phyloP scores from a whole-genome alignment of 1,139 yeast genomes.

The Zygotorulaspora mrakii region DNA sequence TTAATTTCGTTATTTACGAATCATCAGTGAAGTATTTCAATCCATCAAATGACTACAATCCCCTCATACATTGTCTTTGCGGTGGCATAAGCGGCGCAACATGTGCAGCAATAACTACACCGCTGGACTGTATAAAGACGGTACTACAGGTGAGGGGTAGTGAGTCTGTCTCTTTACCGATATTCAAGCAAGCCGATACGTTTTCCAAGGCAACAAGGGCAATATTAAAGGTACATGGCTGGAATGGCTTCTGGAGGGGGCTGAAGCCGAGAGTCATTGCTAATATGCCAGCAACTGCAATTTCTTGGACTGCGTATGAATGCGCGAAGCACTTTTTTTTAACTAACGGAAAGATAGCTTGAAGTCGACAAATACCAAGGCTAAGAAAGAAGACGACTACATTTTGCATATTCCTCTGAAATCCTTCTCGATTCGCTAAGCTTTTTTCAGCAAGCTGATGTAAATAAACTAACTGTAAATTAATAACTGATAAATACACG shows the following conservation, averaged over 20 bases:
- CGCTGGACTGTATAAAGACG: constrained; percentile 92
- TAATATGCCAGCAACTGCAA: constrained; percentile 95
- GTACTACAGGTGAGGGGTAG: constrained; percentile 59
- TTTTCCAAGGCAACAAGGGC: constrained; percentile 69
- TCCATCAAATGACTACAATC: constrained; percentile 77
- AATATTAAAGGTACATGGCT: constrained; percentile 63
- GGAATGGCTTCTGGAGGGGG: constrained; percentile 74
- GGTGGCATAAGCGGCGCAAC: constrained; percentile 97
- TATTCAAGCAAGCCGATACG: constrained; percentile 60
- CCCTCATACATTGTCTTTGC: constrained; percentile 84
- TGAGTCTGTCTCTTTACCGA: constrained; percentile 41
- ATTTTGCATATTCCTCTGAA: too few relatives aligned
- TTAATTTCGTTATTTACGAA: constrained; percentile 92
- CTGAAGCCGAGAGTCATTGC: constrained; percentile 87
- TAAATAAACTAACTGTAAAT: constrained; percentile 3
- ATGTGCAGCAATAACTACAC: constrained; percentile 95
- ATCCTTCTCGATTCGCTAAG: not conserved
- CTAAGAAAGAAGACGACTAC: too few relatives aligned
- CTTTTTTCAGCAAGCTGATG: not conserved
- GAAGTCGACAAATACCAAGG: not conserved
- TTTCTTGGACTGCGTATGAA: constrained; percentile 97
- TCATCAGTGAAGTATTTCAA: constrained; percentile 72
- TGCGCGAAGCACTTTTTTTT: constrained; percentile 65
- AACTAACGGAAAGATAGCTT: constrained; percentile 1
- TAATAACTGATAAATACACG: not conserved